These are phyloP conservation scores for Nothomitra cinnamomea DNA, from an alignment of 2,329 filamentous ascomycete species.

Conservation along the genomic window DNA sequence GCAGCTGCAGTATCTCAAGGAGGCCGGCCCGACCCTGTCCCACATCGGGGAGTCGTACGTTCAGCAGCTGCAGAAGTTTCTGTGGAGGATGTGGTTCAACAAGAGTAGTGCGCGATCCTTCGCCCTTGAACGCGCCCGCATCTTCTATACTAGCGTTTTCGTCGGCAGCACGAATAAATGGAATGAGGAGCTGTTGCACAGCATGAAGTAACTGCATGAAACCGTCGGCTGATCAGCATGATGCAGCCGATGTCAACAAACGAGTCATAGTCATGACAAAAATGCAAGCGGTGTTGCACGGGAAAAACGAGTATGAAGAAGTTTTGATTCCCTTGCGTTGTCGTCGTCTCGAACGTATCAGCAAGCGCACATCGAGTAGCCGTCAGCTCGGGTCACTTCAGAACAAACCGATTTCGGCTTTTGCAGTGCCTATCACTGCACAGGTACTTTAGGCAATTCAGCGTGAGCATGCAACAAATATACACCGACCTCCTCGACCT, in stretches of 20 bases:
- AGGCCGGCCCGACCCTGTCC: slow-evolving; percentile 57
- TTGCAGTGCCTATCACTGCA: too few relatives aligned
- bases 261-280: neutral
- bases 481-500: neutral
- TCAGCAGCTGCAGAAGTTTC: slow-evolving; percentile 37
- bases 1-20: slow-evolving; percentile 48
- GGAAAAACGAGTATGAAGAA: too few relatives aligned
- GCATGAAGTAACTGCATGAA: slow-evolving; percentile 44
- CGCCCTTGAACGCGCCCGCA: slow-evolving; percentile 23
- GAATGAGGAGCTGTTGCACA: slow-evolving; percentile 49
- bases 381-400: too few relatives aligned
- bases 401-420: too few relatives aligned
- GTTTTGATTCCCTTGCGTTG: too few relatives aligned
- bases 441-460: too few relatives aligned
- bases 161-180: slow-evolving; percentile 56
- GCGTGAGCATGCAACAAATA: too few relatives aligned
- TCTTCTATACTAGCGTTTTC: slow-evolving; percentile 38
- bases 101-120: slow-evolving; percentile 36
- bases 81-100: slow-evolving; percentile 45
- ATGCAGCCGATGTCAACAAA: neutral
- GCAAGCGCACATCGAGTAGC: too few relatives aligned
- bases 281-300: neutral
- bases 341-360: too few relatives aligned
- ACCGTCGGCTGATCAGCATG: neutral
- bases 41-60: slow-evolving; percentile 32